Base-by-base conservation (phyloP, 257 asterid genomes). In the Vinca minor region DNA sequence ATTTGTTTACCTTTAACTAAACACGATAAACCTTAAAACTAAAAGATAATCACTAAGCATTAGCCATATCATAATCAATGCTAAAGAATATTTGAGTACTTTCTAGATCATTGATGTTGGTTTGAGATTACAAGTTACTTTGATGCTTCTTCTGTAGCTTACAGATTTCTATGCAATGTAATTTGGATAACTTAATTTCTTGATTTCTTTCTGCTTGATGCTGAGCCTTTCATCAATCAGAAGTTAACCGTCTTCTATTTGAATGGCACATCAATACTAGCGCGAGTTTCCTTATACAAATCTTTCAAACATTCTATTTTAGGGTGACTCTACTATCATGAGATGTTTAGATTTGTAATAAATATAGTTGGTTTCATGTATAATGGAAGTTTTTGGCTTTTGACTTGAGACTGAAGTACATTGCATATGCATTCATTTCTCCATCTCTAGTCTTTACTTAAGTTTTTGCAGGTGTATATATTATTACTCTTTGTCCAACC, bases 391-490 rank as follows among this genome's bases (percentile, higher is more conserved):
- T 64, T 45, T 15, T 64, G 60, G 26, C 9, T 9, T 32, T 42
- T 56, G 47, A 31, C 13, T 23, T 56, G 4, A 36, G 45, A 29
- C 20, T 65, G 63, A 53, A 50, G 68, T 26, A 63, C 31, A 23
- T n/a, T 48, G 73, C 15, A 32, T 34, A 55, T 46, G 72, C 38
- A 69, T 36, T 66, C 75, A 62, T 26, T 64, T 74, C 77, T 63
- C 74, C 73, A 71, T 71, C 72, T 49, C 67, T 72, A 80, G 79
- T 65, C 73, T 84, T 79, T 71, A 76, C 77, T 66, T 55, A 69
- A 78, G 76, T 41, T 76, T 79, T 65, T 81, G 87, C 81, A 76
- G 85, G 85, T 70, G n/a, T 65, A n/a, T n/a, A n/a, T n/a, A n/a
- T 48, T 69, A 34, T 76, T 62, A 56, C 58, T 67, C 73, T 57